Percentiles rank a stretch among this genome's conserved stretches.
These are phyloP conservation scores for Botrytis pseudocinerea DNA, from an alignment of 2,329 filamentous ascomycete genomes.

Conservation along the genomic window DNA sequence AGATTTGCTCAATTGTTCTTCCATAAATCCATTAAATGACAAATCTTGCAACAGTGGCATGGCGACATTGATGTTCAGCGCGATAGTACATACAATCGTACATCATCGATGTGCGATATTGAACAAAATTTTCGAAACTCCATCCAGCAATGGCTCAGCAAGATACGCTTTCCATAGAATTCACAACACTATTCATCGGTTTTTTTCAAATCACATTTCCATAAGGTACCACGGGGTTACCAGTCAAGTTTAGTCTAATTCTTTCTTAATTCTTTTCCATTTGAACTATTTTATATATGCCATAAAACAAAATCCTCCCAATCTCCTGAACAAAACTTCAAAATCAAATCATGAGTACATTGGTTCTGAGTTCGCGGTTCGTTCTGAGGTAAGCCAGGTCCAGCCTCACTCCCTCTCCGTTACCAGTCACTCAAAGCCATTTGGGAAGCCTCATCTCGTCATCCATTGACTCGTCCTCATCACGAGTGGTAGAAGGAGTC, in stretches of 20 bases:
- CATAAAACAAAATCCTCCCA: background rate
- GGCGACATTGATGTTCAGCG: background rate
- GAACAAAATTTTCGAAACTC: background rate
- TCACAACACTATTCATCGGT: background rate
- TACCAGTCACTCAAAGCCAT: background rate
- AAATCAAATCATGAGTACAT: background rate
- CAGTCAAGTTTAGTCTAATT: background rate
- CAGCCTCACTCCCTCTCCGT: background rate
- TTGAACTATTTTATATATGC: background rate
- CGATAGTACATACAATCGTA: too few relatives aligned
- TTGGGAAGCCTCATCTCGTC: background rate
- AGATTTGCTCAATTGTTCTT: accelerated
- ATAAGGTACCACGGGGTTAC: background rate
- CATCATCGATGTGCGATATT: background rate
- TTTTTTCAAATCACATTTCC: background rate
- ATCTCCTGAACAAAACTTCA: background rate
- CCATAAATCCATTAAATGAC: background rate
- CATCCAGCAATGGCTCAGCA: background rate
- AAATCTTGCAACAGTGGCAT: background rate
- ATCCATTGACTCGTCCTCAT: background rate
- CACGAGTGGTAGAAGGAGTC: background rate
- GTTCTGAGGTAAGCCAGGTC: background rate
- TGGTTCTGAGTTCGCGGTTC: background rate
- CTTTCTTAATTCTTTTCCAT: background rate
- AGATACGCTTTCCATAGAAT: background rate